Evolutionary conservation across 306 rosid species (phyloP), one percentile per base, ranked within the genome.

Genomic region (Fragaria ananassa): DNA sequence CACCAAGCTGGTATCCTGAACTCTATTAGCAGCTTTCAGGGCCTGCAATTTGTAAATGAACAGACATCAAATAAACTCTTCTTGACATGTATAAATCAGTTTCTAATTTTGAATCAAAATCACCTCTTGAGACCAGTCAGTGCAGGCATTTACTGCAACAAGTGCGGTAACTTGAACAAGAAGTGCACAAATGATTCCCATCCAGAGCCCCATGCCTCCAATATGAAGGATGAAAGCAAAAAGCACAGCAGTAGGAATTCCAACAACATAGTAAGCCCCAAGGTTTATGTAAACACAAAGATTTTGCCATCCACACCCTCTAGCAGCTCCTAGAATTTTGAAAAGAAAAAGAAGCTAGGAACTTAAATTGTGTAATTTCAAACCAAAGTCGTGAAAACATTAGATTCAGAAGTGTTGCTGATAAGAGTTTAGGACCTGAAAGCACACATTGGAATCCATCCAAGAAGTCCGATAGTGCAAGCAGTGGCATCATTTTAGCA

Each of bases 221-320:
- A 89, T 74, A 61, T 72, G 87, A 63, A 86, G 78, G 78, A 74
- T 25, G 80, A 88, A 88, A 34, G 90, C 90, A 8, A 86, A 84
- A 34, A 87, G 56, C 58, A 79, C 58, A 21, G 94, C 90, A 51
- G 75, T 76, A 69, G 94, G 94, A 69, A 89, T 84, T 68, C 86
- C 94, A 27, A 87, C 87, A 49, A 77, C 83, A 82, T 89, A 89
- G 76, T 87, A 89, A 72, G 91, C 88, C 0, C 85, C 86, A 58
- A 89, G 90, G 81, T 89, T 89, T 61, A 87, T 81, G 78, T 68
- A 58, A 68, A 81, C 90, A 53, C 94, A 86, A 18, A 89, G 80
- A 44, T 86, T 87, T 74, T 89, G 94, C 94, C 94, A 87, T 15
- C 94, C 91, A 84, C 94, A 87, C 27, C 94, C 91, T 86, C 94